Conservation (phyloP, 352 stramenopile species). For the Pythium aphanidermatum region DNA sequence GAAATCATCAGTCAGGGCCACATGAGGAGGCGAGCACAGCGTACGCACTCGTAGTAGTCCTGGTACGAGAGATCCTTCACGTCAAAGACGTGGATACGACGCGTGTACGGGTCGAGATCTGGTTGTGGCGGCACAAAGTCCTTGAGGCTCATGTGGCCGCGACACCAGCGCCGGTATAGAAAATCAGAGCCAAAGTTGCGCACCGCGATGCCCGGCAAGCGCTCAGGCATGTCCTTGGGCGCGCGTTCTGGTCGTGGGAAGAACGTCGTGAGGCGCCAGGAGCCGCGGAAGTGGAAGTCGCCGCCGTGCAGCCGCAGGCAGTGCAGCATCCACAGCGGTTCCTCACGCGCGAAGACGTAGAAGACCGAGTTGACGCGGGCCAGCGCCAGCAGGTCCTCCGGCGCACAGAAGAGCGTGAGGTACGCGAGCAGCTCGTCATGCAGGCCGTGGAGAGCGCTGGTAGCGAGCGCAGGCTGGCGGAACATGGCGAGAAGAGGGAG, state of each 20-base stretch:
- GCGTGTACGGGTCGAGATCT: slow-evolving; percentile 36
- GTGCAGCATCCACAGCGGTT: slow-evolving; percentile 80
- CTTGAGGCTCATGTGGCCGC: slow-evolving; percentile 68
- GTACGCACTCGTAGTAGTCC: slow-evolving; percentile 63
- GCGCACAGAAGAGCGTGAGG: slow-evolving; percentile 62
- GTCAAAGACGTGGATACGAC: slow-evolving; percentile 49
- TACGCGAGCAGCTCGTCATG: slow-evolving; percentile 79
- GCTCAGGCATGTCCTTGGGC: slow-evolving; percentile 12
- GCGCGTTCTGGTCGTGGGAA: slow-evolving; percentile 37
- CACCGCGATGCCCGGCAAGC: slow-evolving; percentile 22
- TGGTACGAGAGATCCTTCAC: slow-evolving; percentile 51
- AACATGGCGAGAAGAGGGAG: slow-evolving; percentile 25
- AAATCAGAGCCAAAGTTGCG: slow-evolving; percentile 72
- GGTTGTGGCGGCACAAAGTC: slow-evolving; percentile 42
- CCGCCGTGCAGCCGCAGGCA: slow-evolving; percentile 64
- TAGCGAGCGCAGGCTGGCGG: slow-evolving; percentile 44
- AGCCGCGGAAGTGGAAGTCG: slow-evolving; percentile 55
- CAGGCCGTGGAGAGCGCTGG: slow-evolving; percentile 51
- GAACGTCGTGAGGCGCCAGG: slow-evolving; percentile 78
- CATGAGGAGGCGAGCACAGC: neutral
- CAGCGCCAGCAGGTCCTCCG: slow-evolving; percentile 51
- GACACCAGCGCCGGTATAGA: slow-evolving; percentile 80
- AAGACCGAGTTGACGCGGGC: slow-evolving; percentile 71
- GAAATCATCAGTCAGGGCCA: slow-evolving; percentile 1
- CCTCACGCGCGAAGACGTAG: slow-evolving; percentile 74